phyloP scores from a whole-genome alignment of 805 yeast genomes.

The Millerozyma acaciae region DNA sequence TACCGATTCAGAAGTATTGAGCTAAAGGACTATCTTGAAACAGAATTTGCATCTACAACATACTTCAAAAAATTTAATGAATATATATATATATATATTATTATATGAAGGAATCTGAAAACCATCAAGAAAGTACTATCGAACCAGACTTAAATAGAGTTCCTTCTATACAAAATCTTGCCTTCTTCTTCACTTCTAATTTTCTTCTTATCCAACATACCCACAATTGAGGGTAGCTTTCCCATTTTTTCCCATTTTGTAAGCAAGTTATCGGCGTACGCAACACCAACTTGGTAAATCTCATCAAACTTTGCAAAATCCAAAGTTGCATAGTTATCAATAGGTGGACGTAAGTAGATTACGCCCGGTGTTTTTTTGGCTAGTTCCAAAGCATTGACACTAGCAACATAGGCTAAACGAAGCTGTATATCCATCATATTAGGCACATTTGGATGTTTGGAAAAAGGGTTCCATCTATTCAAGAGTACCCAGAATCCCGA shows the following conservation, averaged over 20 bases:
- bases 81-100: too few species aligned
- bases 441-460: slow-evolving; percentile 83
- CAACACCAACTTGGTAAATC: slow-evolving; percentile 74
- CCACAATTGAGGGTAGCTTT: slow-evolving; percentile 61
- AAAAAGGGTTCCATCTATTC: slow-evolving; percentile 87
- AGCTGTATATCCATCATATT: slow-evolving; percentile 93
- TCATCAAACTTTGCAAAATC: slow-evolving; percentile 93
- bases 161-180: slow-evolving; percentile 46
- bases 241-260: slow-evolving; percentile 49
- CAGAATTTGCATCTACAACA: too few species aligned
- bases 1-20: too few species aligned
- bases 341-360: slow-evolving; percentile 87
- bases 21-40: too few species aligned
- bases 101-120: too few species aligned
- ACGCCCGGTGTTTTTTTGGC: slow-evolving; percentile 87
- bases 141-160: slow-evolving; percentile 61
- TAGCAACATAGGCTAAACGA: slow-evolving; percentile 89
- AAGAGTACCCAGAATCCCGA: slow-evolving; percentile 89
- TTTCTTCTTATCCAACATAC: slow-evolving; percentile 25
- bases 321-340: slow-evolving; percentile 84
- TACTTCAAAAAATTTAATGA: too few species aligned
- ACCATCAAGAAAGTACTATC: too few species aligned
- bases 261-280: slow-evolving; percentile 62
- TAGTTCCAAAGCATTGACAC: slow-evolving; percentile 85
- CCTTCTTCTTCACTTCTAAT: slow-evolving; percentile 18